These are phyloP conservation scores for Dendrobium catenatum DNA, from an alignment of 106 monocot species.

Conservation along the genomic window DNA sequence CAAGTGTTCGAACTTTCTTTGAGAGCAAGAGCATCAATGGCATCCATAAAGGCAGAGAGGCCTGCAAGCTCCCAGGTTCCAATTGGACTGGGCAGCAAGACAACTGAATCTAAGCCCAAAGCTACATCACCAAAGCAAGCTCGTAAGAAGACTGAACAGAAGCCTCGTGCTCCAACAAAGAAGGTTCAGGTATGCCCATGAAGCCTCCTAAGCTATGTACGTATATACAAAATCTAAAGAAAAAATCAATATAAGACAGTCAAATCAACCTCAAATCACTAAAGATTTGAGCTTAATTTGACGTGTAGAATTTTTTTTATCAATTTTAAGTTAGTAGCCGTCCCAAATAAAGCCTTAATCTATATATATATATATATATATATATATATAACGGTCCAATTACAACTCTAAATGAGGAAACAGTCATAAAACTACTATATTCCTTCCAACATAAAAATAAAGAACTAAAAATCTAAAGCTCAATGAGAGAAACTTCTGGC, in stretches of 20 bases:
- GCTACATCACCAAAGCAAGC: neutral
- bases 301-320: too few species aligned
- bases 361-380: too few species aligned
- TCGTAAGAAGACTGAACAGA: neutral
- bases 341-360: too few species aligned
- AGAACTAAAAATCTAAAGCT: neutral
- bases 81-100: neutral
- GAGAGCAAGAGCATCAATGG: neutral
- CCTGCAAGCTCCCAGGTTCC: neutral
- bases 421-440: neutral
- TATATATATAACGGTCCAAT: neutral
- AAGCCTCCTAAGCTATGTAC: neutral
- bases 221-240: too few species aligned
- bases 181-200: conserved; percentile 6
- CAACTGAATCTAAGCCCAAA: neutral
- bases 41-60: conserved; percentile 11
- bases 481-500: too few species aligned
- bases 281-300: too few species aligned
- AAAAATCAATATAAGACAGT: too few species aligned
- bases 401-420: neutral
- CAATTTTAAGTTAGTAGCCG: too few species aligned
- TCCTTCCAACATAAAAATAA: neutral
- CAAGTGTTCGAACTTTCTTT: neutral
- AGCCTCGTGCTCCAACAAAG: conserved; percentile 1
- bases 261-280: too few species aligned